Base-by-base conservation (phyloP, 768 basidiomycete genomes). In the Mycena galericulata region DNA sequence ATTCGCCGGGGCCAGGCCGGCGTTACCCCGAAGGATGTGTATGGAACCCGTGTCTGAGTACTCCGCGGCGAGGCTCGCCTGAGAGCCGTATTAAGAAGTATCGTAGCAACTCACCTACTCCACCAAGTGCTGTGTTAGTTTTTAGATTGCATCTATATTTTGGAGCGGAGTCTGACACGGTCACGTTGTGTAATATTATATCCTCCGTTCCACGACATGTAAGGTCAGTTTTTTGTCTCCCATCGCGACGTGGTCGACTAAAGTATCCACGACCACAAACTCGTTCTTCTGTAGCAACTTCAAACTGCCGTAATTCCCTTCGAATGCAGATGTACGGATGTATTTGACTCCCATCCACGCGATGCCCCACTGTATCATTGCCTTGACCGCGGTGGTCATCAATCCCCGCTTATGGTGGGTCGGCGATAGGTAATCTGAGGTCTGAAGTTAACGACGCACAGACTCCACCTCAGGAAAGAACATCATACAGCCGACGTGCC, bases 1-100 rank as follows among this genome's bases (percentile, higher is more conserved):
- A 88, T 91, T 74, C 89, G 90, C 77, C 94, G 92, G 78, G 94
- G 95, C 9, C 93, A 94, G 74, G 88, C 87, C 50, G 93, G 95
- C 54, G 92, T 95, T 65, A 77, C 84, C 5, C 86, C 92, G 63
- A 84, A 91, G 74, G 93, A 95, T 74, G 95, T 95, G 36, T 96
- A 97, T 77, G 89, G 90, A 38, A 83, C 82, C 73, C 88, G 91
- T 30, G 81, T 85, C 53, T 89, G 78, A 79, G 56, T 14, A 45
- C 30, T n/a, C 22, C 7, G 3, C 26, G 27, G 17, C 50, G 10
- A 10, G 5, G 17, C 11, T 20, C 7, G 17, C 14, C 29, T 22
- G 2, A 4, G 18, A 6, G 18, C 32, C 24, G 3, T 53, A 12
- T 17, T 7, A 54, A 54, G 11, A 63, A 63, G 62, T 54, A 63